Conservation (phyloP, 257 asterid genomes). For the Solanum sparsipilum region DNA sequence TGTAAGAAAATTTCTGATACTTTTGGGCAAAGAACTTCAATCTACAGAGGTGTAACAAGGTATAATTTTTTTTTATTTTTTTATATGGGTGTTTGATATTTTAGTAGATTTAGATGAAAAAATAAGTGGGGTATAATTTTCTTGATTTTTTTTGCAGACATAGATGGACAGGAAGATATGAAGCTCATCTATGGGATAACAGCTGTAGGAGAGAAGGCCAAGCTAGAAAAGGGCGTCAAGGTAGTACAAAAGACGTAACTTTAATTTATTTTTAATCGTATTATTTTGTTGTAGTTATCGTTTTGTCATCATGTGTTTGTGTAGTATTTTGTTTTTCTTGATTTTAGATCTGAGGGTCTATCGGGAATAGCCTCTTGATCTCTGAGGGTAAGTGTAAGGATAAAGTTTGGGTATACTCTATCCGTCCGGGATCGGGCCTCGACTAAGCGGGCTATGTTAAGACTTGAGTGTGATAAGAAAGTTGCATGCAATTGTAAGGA, state of each 20-base stretch:
- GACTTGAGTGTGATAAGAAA: slow-evolving; percentile 6
- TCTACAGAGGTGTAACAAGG: slow-evolving; percentile 97
- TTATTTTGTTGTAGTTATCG: neutral
- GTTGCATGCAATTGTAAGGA: slow-evolving; percentile 16
- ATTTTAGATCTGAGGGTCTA: neutral
- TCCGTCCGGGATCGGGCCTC: neutral
- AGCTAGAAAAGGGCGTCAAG: slow-evolving; percentile 99
- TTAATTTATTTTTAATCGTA: neutral
- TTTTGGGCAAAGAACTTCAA: slow-evolving; percentile 87
- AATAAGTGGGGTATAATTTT: neutral
- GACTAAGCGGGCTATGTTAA: neutral
- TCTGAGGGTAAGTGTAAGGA: too few relatives aligned
- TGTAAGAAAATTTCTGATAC: slow-evolving; percentile 68
- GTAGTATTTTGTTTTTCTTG: neutral
- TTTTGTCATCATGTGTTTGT: neutral
- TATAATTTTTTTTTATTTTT: neutral
- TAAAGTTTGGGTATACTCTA: neutral
- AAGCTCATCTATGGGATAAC: slow-evolving; percentile 99
- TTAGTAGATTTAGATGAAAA: neutral
- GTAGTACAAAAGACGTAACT: slow-evolving; percentile 9
- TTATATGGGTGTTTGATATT: neutral
- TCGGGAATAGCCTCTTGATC: neutral
- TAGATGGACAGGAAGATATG: slow-evolving; percentile 99
- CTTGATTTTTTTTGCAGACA: slow-evolving; percentile 40
- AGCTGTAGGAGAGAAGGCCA: slow-evolving; percentile 98